Percentiles rank a stretch among this genome's conserved stretches.
phyloP scores from a whole-genome alignment of 2,329 filamentous ascomycete genomes.

The Ascochyta clinopodiicola region DNA sequence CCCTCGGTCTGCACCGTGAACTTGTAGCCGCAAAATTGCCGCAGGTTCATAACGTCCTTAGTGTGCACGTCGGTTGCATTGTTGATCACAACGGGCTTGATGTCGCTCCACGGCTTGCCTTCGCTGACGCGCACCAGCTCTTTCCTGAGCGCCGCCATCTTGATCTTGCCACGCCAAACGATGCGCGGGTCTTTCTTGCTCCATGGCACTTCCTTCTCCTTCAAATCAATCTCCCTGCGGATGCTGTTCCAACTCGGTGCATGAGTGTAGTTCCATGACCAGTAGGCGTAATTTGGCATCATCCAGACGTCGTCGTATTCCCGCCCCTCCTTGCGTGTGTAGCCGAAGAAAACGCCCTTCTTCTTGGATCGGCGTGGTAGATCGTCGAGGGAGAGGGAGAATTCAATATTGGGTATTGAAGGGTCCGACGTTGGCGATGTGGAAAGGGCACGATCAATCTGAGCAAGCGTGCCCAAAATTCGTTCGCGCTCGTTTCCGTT shows the following conservation, averaged over 20 bases:
- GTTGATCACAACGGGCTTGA: slow-evolving; percentile 46
- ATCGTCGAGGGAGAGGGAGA: slow-evolving; percentile 43
- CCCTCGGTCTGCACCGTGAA: slow-evolving; percentile 63
- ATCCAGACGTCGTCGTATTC: slow-evolving; percentile 44
- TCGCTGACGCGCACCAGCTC: slow-evolving; percentile 38
- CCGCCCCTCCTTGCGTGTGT: slow-evolving; percentile 36
- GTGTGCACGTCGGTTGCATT: slow-evolving; percentile 37
- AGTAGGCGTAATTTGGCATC: slow-evolving; percentile 47
- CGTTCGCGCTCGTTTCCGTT: slow-evolving; percentile 46
- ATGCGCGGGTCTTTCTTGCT: slow-evolving; percentile 39
- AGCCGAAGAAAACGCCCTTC: slow-evolving; percentile 39
- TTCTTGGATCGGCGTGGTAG: slow-evolving; percentile 38
- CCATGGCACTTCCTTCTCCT: slow-evolving; percentile 34
- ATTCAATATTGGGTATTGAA: slow-evolving; percentile 40
- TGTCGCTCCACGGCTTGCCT: slow-evolving; percentile 42
- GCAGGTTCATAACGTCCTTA: slow-evolving; percentile 44
- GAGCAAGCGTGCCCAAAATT: slow-evolving; percentile 43
- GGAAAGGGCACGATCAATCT: slow-evolving; percentile 41
- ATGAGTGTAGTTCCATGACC: slow-evolving; percentile 46
- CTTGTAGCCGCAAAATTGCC: slow-evolving; percentile 54
- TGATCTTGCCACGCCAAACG: slow-evolving; percentile 44
- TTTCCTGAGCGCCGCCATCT: slow-evolving; percentile 39
- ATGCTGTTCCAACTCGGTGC: slow-evolving; percentile 46
- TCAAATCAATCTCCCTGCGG: slow-evolving; percentile 33
- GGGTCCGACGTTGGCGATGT: slow-evolving; percentile 36